These are phyloP conservation scores for Pezicula carpinea DNA, from an alignment of 2,329 filamentous ascomycete genomes.

Conservation along the genomic window DNA sequence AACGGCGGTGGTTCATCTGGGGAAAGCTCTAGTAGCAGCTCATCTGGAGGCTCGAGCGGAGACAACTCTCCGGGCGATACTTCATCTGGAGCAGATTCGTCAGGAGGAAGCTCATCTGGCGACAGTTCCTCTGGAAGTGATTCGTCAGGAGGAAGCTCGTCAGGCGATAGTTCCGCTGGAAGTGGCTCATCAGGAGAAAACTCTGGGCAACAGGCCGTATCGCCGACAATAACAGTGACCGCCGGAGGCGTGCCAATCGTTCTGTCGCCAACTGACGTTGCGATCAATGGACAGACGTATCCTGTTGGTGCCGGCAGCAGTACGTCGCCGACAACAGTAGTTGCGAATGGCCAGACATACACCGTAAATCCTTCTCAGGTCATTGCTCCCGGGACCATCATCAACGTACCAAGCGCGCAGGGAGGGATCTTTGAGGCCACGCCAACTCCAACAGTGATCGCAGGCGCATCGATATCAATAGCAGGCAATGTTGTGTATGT, in stretches of 20 bases:
- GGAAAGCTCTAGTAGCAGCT: background rate
- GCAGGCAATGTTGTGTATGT: slow-evolving; percentile 15
- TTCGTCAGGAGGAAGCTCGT: background rate
- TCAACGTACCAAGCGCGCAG: slow-evolving; percentile 15
- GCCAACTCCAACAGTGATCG: slow-evolving; percentile 14
- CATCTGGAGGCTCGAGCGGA: background rate
- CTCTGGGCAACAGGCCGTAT: background rate
- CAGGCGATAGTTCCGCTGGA: background rate
- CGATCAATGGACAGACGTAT: slow-evolving; percentile 20
- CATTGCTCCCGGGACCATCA: slow-evolving; percentile 14
- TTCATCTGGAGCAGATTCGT: no score
- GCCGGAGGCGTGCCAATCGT: slow-evolving; percentile 16
- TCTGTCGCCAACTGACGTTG: slow-evolving; percentile 14
- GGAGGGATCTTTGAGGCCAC: slow-evolving; percentile 7
- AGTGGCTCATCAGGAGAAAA: background rate
- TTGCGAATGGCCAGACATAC: slow-evolving; percentile 22
- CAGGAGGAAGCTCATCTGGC: no score
- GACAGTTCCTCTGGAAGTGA: no score
- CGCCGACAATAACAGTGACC: slow-evolving; percentile 6
- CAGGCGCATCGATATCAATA: slow-evolving; percentile 13
- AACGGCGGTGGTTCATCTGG: background rate
- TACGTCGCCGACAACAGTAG: slow-evolving; percentile 3
- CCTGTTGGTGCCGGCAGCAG: slow-evolving; percentile 5
- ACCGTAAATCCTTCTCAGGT: slow-evolving; percentile 23
- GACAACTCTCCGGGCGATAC: no score